phyloP scores from a whole-genome alignment of 1,139 yeast species.

The Suhomyces taliae region DNA sequence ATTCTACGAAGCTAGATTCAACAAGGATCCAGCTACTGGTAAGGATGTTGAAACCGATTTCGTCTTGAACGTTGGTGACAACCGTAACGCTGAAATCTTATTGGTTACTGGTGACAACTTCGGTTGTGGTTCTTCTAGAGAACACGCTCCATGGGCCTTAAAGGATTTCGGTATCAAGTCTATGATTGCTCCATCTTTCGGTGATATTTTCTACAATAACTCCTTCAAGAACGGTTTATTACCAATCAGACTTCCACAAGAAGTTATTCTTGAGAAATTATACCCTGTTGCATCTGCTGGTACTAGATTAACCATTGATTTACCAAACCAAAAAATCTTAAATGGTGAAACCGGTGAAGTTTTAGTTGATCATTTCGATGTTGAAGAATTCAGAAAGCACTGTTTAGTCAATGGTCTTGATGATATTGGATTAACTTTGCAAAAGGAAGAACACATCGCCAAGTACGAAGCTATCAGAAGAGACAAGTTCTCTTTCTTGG shows the following conservation, averaged over 20 bases:
- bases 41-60: slow-evolving; percentile 84
- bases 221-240: slow-evolving; percentile 93
- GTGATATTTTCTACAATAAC: slow-evolving; percentile 96
- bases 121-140: slow-evolving; percentile 99
- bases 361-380: slow-evolving; percentile 76
- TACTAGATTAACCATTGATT: slow-evolving; percentile 70
- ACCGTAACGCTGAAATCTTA: slow-evolving; percentile 73
- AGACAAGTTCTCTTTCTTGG: slow-evolving; percentile 83
- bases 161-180: slow-evolving; percentile 96
- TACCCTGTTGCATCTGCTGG: slow-evolving; percentile 80
- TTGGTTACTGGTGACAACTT: slow-evolving; percentile 95
- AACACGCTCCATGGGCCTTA: slow-evolving; percentile 99
- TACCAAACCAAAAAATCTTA: slow-evolving; percentile 79
- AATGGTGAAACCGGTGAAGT: slow-evolving; percentile 68
- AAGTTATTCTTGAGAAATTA: slow-evolving; percentile 65
- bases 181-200: slow-evolving; percentile 96
- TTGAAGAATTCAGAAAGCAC: slow-evolving; percentile 90
- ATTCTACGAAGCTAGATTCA: slow-evolving; percentile 85
- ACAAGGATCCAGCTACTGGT: slow-evolving; percentile 62
- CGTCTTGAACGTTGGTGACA: slow-evolving; percentile 81
- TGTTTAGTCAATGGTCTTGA: slow-evolving; percentile 93
- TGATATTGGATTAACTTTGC: slow-evolving; percentile 93
- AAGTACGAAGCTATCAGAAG: slow-evolving; percentile 77
- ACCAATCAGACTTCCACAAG: slow-evolving; percentile 85
- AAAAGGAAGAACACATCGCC: slow-evolving; percentile 74